phyloP scores from a whole-genome alignment of 164 flowering plant species.

The Aristolochia contorta region DNA sequence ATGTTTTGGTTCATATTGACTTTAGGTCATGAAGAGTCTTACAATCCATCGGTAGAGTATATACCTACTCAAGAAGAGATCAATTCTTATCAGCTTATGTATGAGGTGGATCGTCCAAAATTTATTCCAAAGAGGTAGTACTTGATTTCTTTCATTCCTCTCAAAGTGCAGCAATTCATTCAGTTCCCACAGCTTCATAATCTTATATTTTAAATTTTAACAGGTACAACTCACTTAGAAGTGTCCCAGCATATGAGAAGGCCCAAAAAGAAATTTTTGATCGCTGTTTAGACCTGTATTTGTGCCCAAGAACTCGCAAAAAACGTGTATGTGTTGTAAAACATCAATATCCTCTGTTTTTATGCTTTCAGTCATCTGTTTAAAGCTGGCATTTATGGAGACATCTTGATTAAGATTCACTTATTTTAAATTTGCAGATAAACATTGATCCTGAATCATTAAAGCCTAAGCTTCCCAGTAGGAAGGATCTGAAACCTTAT shows the following conservation, averaged over 20 bases:
- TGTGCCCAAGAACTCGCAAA: slow-evolving; percentile 81
- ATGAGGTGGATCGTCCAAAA: slow-evolving; percentile 92
- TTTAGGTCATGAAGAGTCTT: slow-evolving; percentile 90
- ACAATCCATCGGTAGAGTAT: slow-evolving; percentile 81
- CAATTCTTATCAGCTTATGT: slow-evolving; percentile 69
- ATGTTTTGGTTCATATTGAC: slow-evolving; percentile 1
- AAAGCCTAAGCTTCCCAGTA: slow-evolving; percentile 86
- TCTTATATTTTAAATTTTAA: neutral
- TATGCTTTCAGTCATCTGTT: neutral
- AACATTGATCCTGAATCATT: slow-evolving; percentile 91
- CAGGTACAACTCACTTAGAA: slow-evolving; percentile 68
- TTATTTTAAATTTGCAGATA: slow-evolving; percentile 33
- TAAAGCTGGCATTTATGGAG: neutral
- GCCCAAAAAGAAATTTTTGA: slow-evolving; percentile 70
- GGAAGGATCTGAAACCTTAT: slow-evolving; percentile 85
- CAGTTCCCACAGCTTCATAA: too few species aligned
- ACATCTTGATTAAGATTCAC: neutral
- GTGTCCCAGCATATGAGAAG: slow-evolving; percentile 77
- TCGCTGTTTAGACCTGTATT: slow-evolving; percentile 85
- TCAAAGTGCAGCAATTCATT: neutral
- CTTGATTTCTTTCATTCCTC: neutral
- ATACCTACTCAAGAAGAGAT: slow-evolving; percentile 96
- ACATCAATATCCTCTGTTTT: neutral
- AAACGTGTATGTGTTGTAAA: slow-evolving; percentile 60
- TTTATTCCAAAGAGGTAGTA: slow-evolving; percentile 76